Conservation (phyloP, 1,284 basidiomycete species). For the Bondarzewia mesenterica region DNA sequence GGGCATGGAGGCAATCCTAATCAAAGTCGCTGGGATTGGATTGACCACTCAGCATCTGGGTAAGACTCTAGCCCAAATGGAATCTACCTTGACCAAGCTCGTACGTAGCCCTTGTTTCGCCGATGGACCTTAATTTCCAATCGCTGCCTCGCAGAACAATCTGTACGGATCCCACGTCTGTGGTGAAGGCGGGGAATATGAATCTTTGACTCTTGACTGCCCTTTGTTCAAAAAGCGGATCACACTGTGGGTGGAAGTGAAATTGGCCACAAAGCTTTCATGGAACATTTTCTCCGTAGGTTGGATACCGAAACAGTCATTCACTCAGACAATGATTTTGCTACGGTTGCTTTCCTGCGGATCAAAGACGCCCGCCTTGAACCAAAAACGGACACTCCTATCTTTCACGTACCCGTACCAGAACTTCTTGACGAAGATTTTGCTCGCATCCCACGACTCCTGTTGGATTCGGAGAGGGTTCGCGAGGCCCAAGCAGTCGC, state of each 20-base stretch:
- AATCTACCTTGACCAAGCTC: slow-evolving; percentile 65
- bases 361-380: slow-evolving; percentile 62
- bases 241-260: slow-evolving; percentile 58
- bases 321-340: slow-evolving; percentile 69
- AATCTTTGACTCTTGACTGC: slow-evolving; percentile 87
- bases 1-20: slow-evolving; percentile 78
- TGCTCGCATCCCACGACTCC: slow-evolving; percentile 13
- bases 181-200: slow-evolving; percentile 98
- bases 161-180: slow-evolving; percentile 91
- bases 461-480: neutral
- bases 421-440: slow-evolving; percentile 42
- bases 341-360: slow-evolving; percentile 83
- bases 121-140: neutral
- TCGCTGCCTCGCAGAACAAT: slow-evolving; percentile 46
- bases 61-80: slow-evolving; percentile 69
- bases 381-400: slow-evolving; percentile 31
- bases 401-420: slow-evolving; percentile 30
- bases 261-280: too few species aligned
- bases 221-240: slow-evolving; percentile 83
- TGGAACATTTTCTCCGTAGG: slow-evolving; percentile 26
- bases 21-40: slow-evolving; percentile 97
- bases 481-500: neutral
- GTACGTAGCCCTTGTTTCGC: too few species aligned
- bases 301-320: slow-evolving; percentile 63
- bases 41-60: slow-evolving; percentile 76